These are phyloP conservation scores for Pleurotus pulmonarius DNA, from an alignment of 768 basidiomycete species.

Conservation along the genomic window DNA sequence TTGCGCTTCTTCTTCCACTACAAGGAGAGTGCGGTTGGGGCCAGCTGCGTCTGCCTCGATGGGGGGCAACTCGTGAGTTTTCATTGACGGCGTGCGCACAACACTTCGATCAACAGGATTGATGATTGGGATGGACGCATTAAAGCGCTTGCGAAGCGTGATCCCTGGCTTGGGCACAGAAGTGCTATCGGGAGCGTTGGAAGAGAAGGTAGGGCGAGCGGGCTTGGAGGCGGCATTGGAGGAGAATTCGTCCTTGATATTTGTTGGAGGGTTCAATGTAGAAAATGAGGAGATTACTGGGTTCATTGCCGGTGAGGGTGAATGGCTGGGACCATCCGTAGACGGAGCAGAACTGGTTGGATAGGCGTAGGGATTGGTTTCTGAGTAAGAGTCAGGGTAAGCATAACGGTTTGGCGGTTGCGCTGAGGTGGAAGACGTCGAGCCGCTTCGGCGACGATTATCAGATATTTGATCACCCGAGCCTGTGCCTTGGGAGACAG, in stretches of 20 bases:
- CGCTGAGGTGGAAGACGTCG: slow-evolving; percentile 3
- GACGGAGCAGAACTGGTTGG: background rate
- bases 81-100: background rate
- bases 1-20: background rate
- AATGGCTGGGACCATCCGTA: background rate
- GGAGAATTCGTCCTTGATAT: background rate
- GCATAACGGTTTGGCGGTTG: slow-evolving; percentile 1
- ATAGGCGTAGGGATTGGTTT: slow-evolving; percentile 4
- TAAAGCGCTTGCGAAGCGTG: slow-evolving; percentile 6
- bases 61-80: background rate
- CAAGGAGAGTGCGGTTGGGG: background rate
- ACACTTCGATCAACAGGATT: slow-evolving; percentile 15
- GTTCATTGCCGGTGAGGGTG: background rate
- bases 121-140: slow-evolving; percentile 21
- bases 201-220: background rate
- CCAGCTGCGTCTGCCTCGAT: background rate
- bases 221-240: background rate
- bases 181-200: background rate
- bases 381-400: slow-evolving; percentile 5
- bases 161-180: background rate
- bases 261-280: background rate
- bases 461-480: background rate
- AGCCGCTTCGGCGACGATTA: background rate
- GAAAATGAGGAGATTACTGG: background rate
- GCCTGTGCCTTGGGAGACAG: background rate